Evolutionary conservation across 1,284 basidiomycete genomes (phyloP).

Genomic region (Sanghuangporus weigelae): DNA sequence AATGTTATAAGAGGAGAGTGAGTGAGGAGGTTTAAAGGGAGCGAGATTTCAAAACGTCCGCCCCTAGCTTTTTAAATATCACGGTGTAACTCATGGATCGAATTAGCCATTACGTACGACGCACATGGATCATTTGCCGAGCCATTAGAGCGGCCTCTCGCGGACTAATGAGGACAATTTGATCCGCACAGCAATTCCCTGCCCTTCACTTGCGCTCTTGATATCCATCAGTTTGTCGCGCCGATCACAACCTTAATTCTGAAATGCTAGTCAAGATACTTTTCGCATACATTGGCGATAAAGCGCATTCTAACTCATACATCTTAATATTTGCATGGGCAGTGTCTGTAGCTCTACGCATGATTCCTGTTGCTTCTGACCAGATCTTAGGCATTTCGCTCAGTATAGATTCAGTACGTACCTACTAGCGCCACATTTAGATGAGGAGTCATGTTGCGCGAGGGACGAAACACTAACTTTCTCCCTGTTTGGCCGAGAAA

Average conservation of each 20-base stretch:
- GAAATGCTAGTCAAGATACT: too few species aligned
- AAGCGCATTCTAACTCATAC: too few species aligned
- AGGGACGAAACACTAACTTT: background rate
- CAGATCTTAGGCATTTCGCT: background rate
- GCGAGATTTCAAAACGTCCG: background rate
- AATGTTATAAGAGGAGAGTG: background rate
- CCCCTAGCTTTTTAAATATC: background rate
- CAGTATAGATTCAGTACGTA: background rate
- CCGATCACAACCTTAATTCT: too few species aligned
- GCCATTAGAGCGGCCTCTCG: background rate
- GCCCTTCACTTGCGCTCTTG: too few species aligned
- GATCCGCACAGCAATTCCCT: too few species aligned
- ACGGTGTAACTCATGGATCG: background rate
- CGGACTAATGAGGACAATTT: background rate
- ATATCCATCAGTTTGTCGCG: too few species aligned
- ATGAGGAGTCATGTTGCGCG: background rate
- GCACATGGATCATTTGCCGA: background rate
- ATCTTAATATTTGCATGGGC: background rate
- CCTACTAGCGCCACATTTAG: background rate
- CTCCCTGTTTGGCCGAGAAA: background rate
- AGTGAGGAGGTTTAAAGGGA: background rate
- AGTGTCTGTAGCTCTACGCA: background rate
- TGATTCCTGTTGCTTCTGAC: background rate
- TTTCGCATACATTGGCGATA: too few species aligned
- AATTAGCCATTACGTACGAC: background rate